Conservation (phyloP, 2,329 filamentous ascomycete genomes). For the Cercospora sesami region DNA sequence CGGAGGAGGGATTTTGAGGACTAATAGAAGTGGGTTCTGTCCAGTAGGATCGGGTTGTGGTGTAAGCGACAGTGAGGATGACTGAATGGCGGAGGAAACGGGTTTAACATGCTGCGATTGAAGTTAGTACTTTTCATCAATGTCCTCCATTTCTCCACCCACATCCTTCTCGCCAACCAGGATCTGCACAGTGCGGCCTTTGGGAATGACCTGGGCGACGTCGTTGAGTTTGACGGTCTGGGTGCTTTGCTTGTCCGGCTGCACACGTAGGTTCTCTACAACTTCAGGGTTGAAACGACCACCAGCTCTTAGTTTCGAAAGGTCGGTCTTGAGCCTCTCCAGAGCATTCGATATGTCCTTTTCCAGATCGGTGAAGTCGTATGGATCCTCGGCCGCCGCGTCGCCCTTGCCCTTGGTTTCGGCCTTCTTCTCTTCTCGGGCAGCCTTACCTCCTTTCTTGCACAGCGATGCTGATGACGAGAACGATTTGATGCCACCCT, state of each 20-base stretch:
- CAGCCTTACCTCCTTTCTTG: conserved; percentile 58
- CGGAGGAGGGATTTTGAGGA: conserved; percentile 58
- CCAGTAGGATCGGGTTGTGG: conserved; percentile 53
- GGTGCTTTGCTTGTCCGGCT: conserved; percentile 53
- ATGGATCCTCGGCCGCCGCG: conserved; percentile 53
- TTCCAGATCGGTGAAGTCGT: conserved; percentile 61
- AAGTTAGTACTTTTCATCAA: neutral
- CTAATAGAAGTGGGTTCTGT: conserved; percentile 53
- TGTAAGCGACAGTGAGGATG: conserved; percentile 51
- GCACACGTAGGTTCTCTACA: conserved; percentile 62
- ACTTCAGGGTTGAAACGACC: conserved; percentile 63
- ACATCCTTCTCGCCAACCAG: conserved; percentile 65
- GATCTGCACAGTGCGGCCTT: conserved; percentile 62
- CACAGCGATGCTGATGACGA: conserved; percentile 43
- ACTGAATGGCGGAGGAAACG: conserved; percentile 55
- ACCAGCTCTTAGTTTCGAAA: conserved; percentile 62
- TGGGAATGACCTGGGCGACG: conserved; percentile 66
- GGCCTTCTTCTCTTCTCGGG: conserved; percentile 40
- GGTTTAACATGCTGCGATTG: conserved; percentile 55
- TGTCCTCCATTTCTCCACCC: conserved; percentile 36
- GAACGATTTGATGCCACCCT: conserved; percentile 38
- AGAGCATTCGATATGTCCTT: conserved; percentile 56
- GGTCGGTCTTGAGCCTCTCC: conserved; percentile 59
- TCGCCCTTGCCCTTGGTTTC: conserved; percentile 37
- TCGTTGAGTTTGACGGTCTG: conserved; percentile 59